Percentiles rank a stretch among this genome's conserved stretches.
These are phyloP conservation scores for Lichtheimia ornata DNA, from an alignment of 371 early-diverging fungal genomes.

Conservation along the genomic window DNA sequence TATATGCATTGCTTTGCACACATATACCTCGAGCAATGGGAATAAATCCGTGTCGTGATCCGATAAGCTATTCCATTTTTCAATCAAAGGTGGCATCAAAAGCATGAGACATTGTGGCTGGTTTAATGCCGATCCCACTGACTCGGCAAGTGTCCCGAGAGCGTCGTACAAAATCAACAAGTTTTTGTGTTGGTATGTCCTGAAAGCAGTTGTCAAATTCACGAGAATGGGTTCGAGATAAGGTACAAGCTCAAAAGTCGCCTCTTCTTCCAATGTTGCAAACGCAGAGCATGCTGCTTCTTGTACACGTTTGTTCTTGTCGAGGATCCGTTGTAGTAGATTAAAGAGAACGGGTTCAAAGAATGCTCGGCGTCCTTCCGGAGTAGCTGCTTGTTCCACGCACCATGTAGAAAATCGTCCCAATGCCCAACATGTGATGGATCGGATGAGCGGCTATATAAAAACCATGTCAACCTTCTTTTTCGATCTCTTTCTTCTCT, in stretches of 20 bases:
- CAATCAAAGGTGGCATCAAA: conserved; percentile 85
- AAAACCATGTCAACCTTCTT: neutral
- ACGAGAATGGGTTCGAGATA: conserved; percentile 82
- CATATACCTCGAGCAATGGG: conserved; percentile 82
- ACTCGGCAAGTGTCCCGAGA: conserved; percentile 90
- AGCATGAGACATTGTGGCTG: conserved; percentile 71
- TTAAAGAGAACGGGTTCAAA: conserved; percentile 84
- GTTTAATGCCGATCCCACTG: conserved; percentile 80
- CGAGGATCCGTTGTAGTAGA: conserved; percentile 76
- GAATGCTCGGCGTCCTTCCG: conserved; percentile 65
- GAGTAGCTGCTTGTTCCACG: conserved; percentile 50
- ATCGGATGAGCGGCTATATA: conserved; percentile 80
- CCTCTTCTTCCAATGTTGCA: conserved; percentile 90
- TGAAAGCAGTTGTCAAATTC: conserved; percentile 76
- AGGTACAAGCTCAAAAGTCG: conserved; percentile 75
- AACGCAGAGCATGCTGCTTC: conserved; percentile 95
- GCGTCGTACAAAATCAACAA: conserved; percentile 90
- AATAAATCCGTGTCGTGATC: conserved; percentile 88
- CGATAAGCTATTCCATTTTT: conserved; percentile 76
- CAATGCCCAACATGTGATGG: conserved; percentile 96
- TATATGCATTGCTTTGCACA: neutral
- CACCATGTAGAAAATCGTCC: conserved; percentile 91
- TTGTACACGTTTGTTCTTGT: conserved; percentile 93
- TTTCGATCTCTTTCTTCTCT: neutral
- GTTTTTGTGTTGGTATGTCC: conserved; percentile 87